phyloP scores from a whole-genome alignment of 176 grass and related monocot species.

The Oryza australiensis region DNA sequence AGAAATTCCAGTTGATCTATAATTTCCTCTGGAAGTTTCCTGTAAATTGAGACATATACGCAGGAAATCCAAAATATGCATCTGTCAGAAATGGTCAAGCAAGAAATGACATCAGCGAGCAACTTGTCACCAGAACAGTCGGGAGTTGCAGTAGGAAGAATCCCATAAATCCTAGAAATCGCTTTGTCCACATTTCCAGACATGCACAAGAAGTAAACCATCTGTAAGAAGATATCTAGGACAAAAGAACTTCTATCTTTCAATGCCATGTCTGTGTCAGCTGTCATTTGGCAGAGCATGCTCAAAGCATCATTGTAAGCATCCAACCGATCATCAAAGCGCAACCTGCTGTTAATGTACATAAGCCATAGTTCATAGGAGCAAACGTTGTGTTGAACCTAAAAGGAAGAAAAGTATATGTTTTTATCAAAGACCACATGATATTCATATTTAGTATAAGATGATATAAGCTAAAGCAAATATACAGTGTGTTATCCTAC shows the following conservation, averaged over 20 bases:
- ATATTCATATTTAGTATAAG: conserved; percentile 9
- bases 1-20: conserved; percentile 56
- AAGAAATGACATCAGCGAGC: conserved; percentile 60
- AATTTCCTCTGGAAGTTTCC: conserved; percentile 84
- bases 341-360: conserved; percentile 97
- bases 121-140: conserved; percentile 72
- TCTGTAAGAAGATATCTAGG: conserved; percentile 93
- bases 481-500: background rate
- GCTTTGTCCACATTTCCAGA: conserved; percentile 67
- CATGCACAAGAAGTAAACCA: conserved; percentile 92
- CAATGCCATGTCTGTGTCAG: conserved; percentile 50
- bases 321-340: conserved; percentile 78
- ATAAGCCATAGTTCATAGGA: conserved; percentile 98
- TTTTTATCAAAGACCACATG: conserved; percentile 30
- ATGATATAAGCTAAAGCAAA: conserved; percentile 26
- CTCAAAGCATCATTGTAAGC: conserved; percentile 81
- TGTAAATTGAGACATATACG: conserved; percentile 77
- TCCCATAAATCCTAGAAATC: conserved; percentile 61
- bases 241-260: conserved; percentile 81
- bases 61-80: conserved; percentile 94
- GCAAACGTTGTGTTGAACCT: conserved; percentile 86
- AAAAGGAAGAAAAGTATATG: conserved; percentile 69
- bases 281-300: conserved; percentile 68
- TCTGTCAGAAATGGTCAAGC: conserved; percentile 65
- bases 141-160: conserved; percentile 43